Base-by-base conservation (phyloP, 768 basidiomycete genomes). In the Sporobolomyces roseus region DNA sequence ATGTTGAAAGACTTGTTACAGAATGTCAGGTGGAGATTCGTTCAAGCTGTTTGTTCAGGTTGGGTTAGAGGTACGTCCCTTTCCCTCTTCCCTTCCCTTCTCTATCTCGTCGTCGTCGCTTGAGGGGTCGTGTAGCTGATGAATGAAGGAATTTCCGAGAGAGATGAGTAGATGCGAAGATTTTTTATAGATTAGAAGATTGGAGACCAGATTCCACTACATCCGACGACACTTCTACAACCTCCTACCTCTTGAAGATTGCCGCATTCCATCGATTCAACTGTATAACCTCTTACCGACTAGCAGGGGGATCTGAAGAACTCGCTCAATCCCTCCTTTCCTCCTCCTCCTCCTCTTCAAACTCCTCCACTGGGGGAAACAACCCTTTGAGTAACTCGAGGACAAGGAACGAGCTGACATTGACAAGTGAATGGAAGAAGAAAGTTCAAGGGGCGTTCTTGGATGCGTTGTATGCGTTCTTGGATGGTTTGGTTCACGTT, bases 401-500 rank as follows among this genome's bases (percentile, higher is more conserved):
- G 8, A 55, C 43, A 6, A 63, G 68, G 10, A 27, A 54, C n/a
- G 63, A 69, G 41, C 4, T 64, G 16, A 61, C 68, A 5, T 80
- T 93, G 30, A 81, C 87, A 6, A 79, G 82, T 35, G 84, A 85
- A 4, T 90, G 89, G 68, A 80, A 86, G 33, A 74, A 82, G 17
- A 92, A 88, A 81, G 87, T 94, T 68, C 87, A 85, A 14, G 88
- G 86, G 75, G 85, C 91, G 2, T 96, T 94, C 79, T 77, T 93
- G 74, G 93, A 97, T 76, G 83, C 86, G 0, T 75, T 93, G 35
- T 92, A 93, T 77, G 86, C 87, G 21, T 87, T 94, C 75, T 80
- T 96, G 46, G 91, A 94, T 74, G 92, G 93, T 3, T 79, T 94
- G 59, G 86, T 91, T 25, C 84, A 85, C 50, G 82, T 94, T 25